phyloP scores from a whole-genome alignment of 1,284 basidiomycete species.

The Hymenochaete sp. region DNA sequence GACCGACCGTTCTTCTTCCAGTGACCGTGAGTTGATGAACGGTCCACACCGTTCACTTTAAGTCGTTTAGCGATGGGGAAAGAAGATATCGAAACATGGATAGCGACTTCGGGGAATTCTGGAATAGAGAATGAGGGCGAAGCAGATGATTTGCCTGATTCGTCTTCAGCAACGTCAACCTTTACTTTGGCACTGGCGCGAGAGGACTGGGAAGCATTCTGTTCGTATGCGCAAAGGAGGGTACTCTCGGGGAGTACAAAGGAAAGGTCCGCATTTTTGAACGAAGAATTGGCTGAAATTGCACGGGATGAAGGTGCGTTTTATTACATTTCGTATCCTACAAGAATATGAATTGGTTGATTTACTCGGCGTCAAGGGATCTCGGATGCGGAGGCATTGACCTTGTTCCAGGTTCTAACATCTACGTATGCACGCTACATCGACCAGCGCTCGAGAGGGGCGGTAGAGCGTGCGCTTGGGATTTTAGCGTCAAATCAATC shows the following conservation, averaged over 20 bases:
- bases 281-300: constrained; percentile 50
- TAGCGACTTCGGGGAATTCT: constrained; percentile 22
- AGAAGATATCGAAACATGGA: constrained; percentile 34
- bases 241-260: constrained; percentile 48
- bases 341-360: no score
- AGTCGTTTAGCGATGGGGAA: constrained; percentile 29
- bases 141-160: constrained; percentile 24
- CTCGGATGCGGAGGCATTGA: constrained; percentile 52
- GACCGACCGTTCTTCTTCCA: no score
- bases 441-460: constrained; percentile 61
- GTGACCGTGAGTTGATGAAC: no score
- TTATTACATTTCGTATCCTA: constrained; percentile 3
- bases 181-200: constrained; percentile 43
- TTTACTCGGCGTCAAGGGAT: no score
- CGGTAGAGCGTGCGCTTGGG: constrained; percentile 60
- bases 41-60: no score
- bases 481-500: background rate
- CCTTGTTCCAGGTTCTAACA: constrained; percentile 66
- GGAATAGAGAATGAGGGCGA: constrained; percentile 10
- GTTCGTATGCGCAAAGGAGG: constrained; percentile 42
- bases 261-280: constrained; percentile 47
- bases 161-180: constrained; percentile 19
- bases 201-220: constrained; percentile 47
- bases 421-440: constrained; percentile 71
- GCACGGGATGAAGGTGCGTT: constrained; percentile 50